These are phyloP conservation scores for Lichenothelia convexa DNA, from an alignment of 495 filamentous ascomycete genomes.

Conservation along the genomic window DNA sequence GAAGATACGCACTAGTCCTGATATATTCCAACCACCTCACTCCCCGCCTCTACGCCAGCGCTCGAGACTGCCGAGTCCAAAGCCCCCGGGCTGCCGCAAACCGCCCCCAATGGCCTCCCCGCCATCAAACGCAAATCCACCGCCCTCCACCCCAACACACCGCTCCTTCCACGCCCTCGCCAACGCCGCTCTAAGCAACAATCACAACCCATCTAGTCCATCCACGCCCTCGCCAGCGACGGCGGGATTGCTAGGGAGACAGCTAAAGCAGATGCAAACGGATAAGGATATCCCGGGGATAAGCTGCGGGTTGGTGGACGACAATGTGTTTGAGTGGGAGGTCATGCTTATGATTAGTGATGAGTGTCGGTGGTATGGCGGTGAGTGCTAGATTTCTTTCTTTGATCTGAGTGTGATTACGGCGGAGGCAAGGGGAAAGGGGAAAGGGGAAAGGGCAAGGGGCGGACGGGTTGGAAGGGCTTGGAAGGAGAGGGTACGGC, in stretches of 20 bases:
- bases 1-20: too few relatives aligned
- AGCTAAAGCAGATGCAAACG: slow-evolving; percentile 85
- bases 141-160: too few relatives aligned
- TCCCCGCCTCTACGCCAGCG: too few relatives aligned
- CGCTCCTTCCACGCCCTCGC: too few relatives aligned
- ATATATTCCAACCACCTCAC: too few relatives aligned
- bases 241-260: slow-evolving; percentile 60
- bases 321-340: slow-evolving; percentile 97
- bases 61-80: too few relatives aligned
- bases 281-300: slow-evolving; percentile 87
- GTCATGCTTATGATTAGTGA: slow-evolving; percentile 98
- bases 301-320: slow-evolving; percentile 70
- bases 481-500: background rate
- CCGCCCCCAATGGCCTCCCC: too few relatives aligned
- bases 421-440: background rate
- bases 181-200: too few relatives aligned
- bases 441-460: background rate
- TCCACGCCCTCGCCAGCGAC: too few relatives aligned
- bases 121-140: too few relatives aligned
- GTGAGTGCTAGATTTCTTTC: slow-evolving; percentile 26
- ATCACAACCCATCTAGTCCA: too few relatives aligned
- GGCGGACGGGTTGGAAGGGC: background rate
- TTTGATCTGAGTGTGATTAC: background rate
- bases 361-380: slow-evolving; percentile 90
- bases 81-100: too few relatives aligned